A percentile compares a stretch with the other conserved stretches of the same genome.
Conservation (phyloP, 2,329 filamentous ascomycete genomes). For the Ophiocordyceps camponoti-floridani region DNA sequence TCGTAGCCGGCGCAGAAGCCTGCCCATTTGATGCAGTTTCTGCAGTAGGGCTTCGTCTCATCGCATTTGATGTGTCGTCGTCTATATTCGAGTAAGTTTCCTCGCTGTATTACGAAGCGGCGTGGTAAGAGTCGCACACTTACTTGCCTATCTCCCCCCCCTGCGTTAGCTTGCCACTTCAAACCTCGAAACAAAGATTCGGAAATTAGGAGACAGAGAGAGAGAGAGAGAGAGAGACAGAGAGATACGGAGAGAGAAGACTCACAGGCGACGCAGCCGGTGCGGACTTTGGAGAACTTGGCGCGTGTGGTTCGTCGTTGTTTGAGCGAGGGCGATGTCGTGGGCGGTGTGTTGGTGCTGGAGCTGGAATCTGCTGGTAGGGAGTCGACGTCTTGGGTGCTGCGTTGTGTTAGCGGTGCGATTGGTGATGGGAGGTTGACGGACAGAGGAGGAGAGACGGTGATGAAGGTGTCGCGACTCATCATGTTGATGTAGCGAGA, state of each 20-base stretch:
- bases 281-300: slow-evolving; percentile 13
- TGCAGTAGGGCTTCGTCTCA: slow-evolving; percentile 15
- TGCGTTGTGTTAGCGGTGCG: too few species aligned
- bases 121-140: slow-evolving; percentile 2
- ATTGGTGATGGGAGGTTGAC: too few species aligned
- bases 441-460: not conserved
- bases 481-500: not conserved
- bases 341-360: not conserved
- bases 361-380: too few species aligned
- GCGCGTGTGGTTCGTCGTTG: slow-evolving; percentile 7
- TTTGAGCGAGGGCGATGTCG: slow-evolving; percentile 3
- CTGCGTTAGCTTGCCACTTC: not conserved
- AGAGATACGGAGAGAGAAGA: not conserved
- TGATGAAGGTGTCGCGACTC: not conserved
- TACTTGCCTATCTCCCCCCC: slow-evolving; percentile 9
- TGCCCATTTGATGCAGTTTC: slow-evolving; percentile 17
- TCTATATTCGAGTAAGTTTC: slow-evolving; percentile 5
- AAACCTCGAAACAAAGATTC: too few species aligned
- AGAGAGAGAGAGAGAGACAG: too few species aligned
- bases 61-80: slow-evolving; percentile 18
- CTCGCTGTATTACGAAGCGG: not conserved
- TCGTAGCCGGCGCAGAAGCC: slow-evolving; percentile 16
- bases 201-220: not conserved
- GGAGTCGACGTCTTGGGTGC: too few species aligned
- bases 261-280: slow-evolving; percentile 15